Evolutionary conservation across 305 asterid genomes (phyloP).

Genomic region (Fraxinus sp.): DNA sequence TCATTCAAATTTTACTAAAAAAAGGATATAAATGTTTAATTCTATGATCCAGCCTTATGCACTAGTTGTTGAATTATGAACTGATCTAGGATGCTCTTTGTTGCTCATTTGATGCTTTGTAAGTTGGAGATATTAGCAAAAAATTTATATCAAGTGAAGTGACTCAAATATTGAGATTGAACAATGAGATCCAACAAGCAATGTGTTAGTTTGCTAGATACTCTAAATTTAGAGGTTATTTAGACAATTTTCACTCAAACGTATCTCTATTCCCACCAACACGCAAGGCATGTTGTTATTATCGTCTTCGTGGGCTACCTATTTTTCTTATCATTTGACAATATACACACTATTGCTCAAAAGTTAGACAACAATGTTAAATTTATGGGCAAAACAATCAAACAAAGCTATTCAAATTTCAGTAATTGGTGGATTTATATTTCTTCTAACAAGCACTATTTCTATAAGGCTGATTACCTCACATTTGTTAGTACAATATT

Average conservation of each 20-base stretch:
- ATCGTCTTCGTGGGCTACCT: slow-evolving; percentile 81
- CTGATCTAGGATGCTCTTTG: slow-evolving; percentile 20
- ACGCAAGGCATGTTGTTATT: too few species aligned
- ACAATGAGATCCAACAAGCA: slow-evolving; percentile 35
- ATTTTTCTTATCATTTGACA: slow-evolving; percentile 91
- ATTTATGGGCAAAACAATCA: slow-evolving; percentile 86
- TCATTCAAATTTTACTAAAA: too few species aligned
- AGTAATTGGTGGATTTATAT: slow-evolving; percentile 66
- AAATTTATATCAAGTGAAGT: slow-evolving; percentile 25
- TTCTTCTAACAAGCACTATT: neutral
- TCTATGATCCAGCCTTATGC: too few species aligned
- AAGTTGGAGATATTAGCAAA: slow-evolving; percentile 22
- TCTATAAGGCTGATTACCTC: neutral
- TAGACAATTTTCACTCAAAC: too few species aligned
- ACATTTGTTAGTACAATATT: too few species aligned
- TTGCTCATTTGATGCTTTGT: slow-evolving; percentile 32
- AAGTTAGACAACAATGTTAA: slow-evolving; percentile 89
- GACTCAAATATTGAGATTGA: slow-evolving; percentile 27
- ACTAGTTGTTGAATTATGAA: too few species aligned
- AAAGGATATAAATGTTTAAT: too few species aligned
- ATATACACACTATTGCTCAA: slow-evolving; percentile 84
- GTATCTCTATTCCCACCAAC: too few species aligned
- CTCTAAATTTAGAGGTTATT: too few species aligned
- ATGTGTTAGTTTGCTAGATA: too few species aligned
- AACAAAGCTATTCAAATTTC: slow-evolving; percentile 92